Evolutionary conservation across 225 moss, liverwort and hornwort genomes (phyloP).

Genomic region (Pseudisothecium myosuroides): DNA sequence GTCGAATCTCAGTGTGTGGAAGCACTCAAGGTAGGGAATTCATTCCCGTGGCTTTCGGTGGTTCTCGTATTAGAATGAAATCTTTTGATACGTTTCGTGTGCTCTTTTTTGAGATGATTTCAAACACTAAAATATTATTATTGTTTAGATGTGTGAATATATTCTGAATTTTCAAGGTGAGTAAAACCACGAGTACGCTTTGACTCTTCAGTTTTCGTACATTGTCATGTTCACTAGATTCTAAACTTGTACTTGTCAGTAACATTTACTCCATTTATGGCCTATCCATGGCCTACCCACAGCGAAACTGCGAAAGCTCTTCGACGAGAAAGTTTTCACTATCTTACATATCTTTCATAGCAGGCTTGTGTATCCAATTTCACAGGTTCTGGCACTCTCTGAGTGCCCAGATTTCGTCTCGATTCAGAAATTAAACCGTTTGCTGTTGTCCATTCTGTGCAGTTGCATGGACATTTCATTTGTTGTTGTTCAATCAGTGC

Average conservation of each 20-base stretch:
- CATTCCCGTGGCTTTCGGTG: background rate
- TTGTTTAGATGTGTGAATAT: background rate
- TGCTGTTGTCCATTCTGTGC: background rate
- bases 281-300: background rate
- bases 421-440: background rate
- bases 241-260: background rate
- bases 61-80: background rate
- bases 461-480: background rate
- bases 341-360: background rate
- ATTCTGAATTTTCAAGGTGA: background rate
- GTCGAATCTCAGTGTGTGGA: background rate
- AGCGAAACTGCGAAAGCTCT: background rate
- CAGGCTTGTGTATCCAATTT: background rate
- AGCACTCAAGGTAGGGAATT: background rate
- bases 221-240: background rate
- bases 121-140: background rate
- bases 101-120: background rate
- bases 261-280: background rate
- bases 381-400: background rate
- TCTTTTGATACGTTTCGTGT: background rate
- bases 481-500: background rate
- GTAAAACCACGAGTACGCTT: background rate
- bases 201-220: background rate
- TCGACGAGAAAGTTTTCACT: background rate
- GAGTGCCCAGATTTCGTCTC: background rate